phyloP scores from a whole-genome alignment of 2,329 filamentous ascomycete genomes.

The Coniochaeta sp. region DNA sequence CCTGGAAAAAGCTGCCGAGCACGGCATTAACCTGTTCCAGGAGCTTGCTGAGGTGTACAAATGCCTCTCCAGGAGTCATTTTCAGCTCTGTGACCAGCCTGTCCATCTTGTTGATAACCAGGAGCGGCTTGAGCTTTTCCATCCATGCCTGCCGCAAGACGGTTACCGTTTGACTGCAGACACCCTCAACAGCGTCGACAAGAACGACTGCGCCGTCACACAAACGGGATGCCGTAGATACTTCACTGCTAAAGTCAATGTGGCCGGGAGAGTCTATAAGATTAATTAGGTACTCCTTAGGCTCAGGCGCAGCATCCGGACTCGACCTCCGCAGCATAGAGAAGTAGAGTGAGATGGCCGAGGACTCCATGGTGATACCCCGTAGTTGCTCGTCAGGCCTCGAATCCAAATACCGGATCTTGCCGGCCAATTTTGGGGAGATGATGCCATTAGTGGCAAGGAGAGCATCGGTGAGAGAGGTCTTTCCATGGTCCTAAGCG shows the following conservation, averaged over 20 bases:
- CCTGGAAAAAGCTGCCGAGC: slow-evolving; percentile 94
- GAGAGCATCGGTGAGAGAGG: slow-evolving; percentile 89
- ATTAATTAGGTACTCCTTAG: slow-evolving; percentile 92
- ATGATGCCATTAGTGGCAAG: slow-evolving; percentile 99
- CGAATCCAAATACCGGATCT: slow-evolving; percentile 96
- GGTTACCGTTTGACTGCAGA: slow-evolving; percentile 97
- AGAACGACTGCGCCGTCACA: slow-evolving; percentile 93
- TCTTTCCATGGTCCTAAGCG: slow-evolving; percentile 84
- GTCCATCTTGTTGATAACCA: slow-evolving; percentile 99
- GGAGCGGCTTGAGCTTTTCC: slow-evolving; percentile 86
- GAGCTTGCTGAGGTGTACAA: slow-evolving; percentile 79
- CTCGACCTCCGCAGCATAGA: slow-evolving; percentile 73
- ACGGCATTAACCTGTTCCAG: slow-evolving; percentile 96
- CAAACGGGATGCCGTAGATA: slow-evolving; percentile 87
- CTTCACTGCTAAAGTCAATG: slow-evolving; percentile 97
- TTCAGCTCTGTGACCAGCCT: slow-evolving; percentile 88
- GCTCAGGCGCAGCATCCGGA: slow-evolving; percentile 60
- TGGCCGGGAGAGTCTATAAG: slow-evolving; percentile 96
- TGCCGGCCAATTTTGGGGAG: slow-evolving; percentile 92
- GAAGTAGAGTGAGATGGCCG: slow-evolving; percentile 93
- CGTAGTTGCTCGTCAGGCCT: slow-evolving; percentile 90
- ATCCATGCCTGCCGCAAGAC: slow-evolving; percentile 92
- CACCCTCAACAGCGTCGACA: slow-evolving; percentile 94
- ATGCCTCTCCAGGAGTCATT: slow-evolving; percentile 86
- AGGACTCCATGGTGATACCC: slow-evolving; percentile 99